A percentile compares a stretch with the other conserved stretches of the same genome.
Evolutionary conservation across 148 eudicot genomes (phyloP).

Genomic region (Salicornia ramosissima): DNA sequence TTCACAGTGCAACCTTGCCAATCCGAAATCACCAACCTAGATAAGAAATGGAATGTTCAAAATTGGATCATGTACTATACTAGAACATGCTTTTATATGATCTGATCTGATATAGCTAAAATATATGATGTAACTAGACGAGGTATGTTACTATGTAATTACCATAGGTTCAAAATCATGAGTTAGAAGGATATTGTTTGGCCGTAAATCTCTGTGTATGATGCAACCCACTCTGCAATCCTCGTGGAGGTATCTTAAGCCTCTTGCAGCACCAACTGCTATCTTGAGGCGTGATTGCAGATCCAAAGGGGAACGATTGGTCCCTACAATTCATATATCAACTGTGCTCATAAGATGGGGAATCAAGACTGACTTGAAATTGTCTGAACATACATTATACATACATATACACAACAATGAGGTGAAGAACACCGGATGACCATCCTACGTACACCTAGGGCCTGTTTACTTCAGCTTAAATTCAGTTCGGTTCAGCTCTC

Average conservation of each 20-base stretch:
- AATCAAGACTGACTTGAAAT: background rate
- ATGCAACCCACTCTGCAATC: conserved; percentile 95
- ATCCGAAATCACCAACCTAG: conserved; percentile 86
- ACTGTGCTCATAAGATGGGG: background rate
- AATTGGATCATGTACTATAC: background rate
- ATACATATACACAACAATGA: too few species aligned
- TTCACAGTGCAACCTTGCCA: conserved; percentile 71
- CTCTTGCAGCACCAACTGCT: conserved; percentile 85
- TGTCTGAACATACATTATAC: too few species aligned
- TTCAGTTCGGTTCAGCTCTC: too few species aligned
- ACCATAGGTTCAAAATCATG: conserved; percentile 94
- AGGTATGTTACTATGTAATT: conserved; percentile 11
- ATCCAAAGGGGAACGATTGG: conserved; percentile 40
- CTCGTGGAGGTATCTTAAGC: conserved; percentile 87
- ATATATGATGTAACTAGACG: background rate
- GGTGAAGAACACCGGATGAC: too few species aligned
- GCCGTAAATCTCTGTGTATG: conserved; percentile 75
- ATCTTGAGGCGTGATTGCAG: conserved; percentile 62
- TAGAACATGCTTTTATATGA: background rate
- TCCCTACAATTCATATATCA: conserved; percentile 38
- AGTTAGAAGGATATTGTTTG: conserved; percentile 78
- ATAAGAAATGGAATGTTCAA: conserved; percentile 7
- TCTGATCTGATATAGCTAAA: background rate
- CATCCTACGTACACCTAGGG: too few species aligned
- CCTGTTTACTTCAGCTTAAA: too few species aligned